Evolutionary conservation across 2,329 filamentous ascomycete species (phyloP).

Genomic region (Passalora sequoiae): DNA sequence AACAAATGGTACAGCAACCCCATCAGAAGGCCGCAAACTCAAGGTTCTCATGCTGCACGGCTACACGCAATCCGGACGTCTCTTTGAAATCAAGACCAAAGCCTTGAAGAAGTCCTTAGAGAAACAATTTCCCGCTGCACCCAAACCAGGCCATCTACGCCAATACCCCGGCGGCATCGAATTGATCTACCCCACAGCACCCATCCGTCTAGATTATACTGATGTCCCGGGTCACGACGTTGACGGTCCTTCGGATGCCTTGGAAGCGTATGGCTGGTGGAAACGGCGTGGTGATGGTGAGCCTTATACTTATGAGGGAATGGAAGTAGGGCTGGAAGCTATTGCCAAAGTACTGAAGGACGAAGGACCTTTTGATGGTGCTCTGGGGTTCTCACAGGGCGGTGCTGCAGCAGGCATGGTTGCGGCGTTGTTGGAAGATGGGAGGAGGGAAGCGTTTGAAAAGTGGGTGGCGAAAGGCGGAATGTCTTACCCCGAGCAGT

Average conservation of each 20-base stretch:
- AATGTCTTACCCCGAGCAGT: slow-evolving; percentile 50
- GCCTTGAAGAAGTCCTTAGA: slow-evolving; percentile 74
- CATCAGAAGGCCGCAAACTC: slow-evolving; percentile 29
- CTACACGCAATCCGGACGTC: slow-evolving; percentile 81
- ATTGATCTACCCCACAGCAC: slow-evolving; percentile 46
- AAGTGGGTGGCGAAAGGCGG: slow-evolving; percentile 36
- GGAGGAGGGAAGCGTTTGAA: slow-evolving; percentile 47
- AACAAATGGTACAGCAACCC: slow-evolving; percentile 7
- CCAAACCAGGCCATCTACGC: slow-evolving; percentile 40
- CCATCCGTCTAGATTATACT: slow-evolving; percentile 38
- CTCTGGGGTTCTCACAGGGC: slow-evolving; percentile 79
- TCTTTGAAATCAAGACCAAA: slow-evolving; percentile 85
- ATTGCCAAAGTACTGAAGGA: slow-evolving; percentile 59
- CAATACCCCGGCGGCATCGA: slow-evolving; percentile 38
- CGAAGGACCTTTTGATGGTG: slow-evolving; percentile 67
- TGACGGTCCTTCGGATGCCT: slow-evolving; percentile 38
- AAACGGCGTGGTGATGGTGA: slow-evolving; percentile 58
- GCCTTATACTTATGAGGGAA: slow-evolving; percentile 55
- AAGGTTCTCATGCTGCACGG: slow-evolving; percentile 55
- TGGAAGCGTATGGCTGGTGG: slow-evolving; percentile 76
- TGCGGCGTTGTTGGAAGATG: slow-evolving; percentile 63
- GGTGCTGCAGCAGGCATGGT: slow-evolving; percentile 68
- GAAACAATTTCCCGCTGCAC: slow-evolving; percentile 64
- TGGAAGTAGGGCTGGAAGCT: slow-evolving; percentile 62
- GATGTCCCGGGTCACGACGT: slow-evolving; percentile 56